Conservation (phyloP, 2,329 filamentous ascomycete genomes). For the Dactylellina drechsleri region DNA sequence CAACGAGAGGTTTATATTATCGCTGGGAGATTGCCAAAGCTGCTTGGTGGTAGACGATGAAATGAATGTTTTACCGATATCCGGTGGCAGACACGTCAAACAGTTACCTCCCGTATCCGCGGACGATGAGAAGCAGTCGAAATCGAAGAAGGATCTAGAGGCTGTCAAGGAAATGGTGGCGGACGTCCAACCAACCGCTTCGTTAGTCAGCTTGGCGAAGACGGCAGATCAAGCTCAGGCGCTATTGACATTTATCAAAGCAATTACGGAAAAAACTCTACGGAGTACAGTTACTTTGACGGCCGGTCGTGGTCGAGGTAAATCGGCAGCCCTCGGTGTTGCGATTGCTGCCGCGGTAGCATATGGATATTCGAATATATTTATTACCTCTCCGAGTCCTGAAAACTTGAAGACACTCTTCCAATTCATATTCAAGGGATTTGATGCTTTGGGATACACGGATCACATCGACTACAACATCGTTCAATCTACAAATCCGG, state of each 20-base stretch:
- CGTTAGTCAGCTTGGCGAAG: constrained; percentile 82
- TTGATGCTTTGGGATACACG: constrained; percentile 90
- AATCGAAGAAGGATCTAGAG: constrained; percentile 78
- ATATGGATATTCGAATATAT: constrained; percentile 98
- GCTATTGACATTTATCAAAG: constrained; percentile 94
- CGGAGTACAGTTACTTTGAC: constrained; percentile 93
- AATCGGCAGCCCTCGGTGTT: constrained; percentile 94
- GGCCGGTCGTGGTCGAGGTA: constrained; percentile 91
- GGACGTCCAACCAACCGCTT: constrained; percentile 86
- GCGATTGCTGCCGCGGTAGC: constrained; percentile 93
- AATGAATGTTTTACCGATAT: constrained; percentile 95
- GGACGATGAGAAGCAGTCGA: constrained; percentile 73
- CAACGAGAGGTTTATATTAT: constrained; percentile 96
- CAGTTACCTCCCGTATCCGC: constrained; percentile 79
- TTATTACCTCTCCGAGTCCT: constrained; percentile 96
- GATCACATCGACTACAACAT: constrained; percentile 98
- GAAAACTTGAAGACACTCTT: constrained; percentile 99
- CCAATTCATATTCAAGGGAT: constrained; percentile 98
- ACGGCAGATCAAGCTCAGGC: constrained; percentile 97
- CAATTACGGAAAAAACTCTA: constrained; percentile 94
- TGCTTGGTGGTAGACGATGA: constrained; percentile 98
- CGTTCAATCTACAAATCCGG: constrained; percentile 95
- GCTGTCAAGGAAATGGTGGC: constrained; percentile 86
- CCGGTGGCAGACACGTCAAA: constrained; percentile 89
- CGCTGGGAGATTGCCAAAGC: constrained; percentile 90